These are phyloP conservation scores for Metschnikowia aberdeeniae DNA, from an alignment of 805 yeast species.

Conservation along the genomic window DNA sequence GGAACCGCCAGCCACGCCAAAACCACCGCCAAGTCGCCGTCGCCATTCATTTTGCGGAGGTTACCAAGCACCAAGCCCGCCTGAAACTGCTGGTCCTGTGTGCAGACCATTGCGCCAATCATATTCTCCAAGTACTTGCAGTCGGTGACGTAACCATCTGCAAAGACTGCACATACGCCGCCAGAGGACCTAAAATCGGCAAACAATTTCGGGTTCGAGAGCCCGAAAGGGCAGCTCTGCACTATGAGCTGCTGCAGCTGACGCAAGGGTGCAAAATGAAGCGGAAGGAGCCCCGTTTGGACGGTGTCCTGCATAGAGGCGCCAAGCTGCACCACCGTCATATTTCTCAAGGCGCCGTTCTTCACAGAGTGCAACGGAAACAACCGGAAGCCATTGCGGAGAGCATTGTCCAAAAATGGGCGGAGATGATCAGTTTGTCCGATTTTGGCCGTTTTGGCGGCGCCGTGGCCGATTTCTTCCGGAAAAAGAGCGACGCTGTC, in stretches of 20 bases:
- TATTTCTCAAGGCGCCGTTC: background rate
- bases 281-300: background rate
- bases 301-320: background rate
- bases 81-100: background rate
- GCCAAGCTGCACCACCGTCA: background rate
- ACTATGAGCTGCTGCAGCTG: conserved; percentile 1
- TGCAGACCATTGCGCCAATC: conserved; percentile 36
- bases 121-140: conserved; percentile 43
- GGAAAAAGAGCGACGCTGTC: conserved; percentile 1
- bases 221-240: conserved; percentile 13
- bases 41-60: conserved; percentile 38
- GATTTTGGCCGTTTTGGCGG: background rate
- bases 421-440: background rate
- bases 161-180: conserved; percentile 19
- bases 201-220: conserved; percentile 10
- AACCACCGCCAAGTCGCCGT: conserved; percentile 39
- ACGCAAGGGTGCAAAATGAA: background rate
- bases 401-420: background rate
- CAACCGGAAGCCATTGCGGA: conserved; percentile 8
- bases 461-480: background rate
- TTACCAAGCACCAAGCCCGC: conserved; percentile 40
- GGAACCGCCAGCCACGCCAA: background rate
- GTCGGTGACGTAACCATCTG: conserved; percentile 31
- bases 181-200: conserved; percentile 14
- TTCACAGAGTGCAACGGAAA: conserved; percentile 6